Evolutionary conservation across 2,329 filamentous ascomycete species (phyloP).

Genomic region (Rutstroemia sp.): DNA sequence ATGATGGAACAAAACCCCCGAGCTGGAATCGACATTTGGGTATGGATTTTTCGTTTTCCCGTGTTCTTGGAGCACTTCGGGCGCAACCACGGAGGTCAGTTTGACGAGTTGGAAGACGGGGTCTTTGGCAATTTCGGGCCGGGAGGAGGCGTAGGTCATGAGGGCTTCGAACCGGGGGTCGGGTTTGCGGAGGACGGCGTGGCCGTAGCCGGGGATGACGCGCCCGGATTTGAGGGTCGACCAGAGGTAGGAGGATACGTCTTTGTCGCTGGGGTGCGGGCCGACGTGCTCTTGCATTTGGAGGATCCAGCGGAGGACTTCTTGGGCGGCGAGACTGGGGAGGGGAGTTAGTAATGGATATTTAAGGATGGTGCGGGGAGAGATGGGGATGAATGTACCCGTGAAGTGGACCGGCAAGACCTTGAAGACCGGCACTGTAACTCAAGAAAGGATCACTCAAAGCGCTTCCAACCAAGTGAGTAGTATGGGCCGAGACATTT

Average conservation of each 20-base stretch:
- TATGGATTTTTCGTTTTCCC: constrained; percentile 98
- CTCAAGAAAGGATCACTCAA: constrained; percentile 92
- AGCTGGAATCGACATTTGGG: constrained; percentile 91
- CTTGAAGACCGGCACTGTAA: constrained; percentile 92
- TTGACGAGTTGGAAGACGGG: constrained; percentile 92
- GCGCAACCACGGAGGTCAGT: constrained; percentile 87
- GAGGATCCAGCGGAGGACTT: constrained; percentile 93
- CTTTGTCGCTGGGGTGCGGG: constrained; percentile 65
- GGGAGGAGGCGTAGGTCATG: constrained; percentile 86
- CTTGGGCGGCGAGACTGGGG: constrained; percentile 77
- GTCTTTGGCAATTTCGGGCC: constrained; percentile 77
- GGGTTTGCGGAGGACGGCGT: constrained; percentile 92
- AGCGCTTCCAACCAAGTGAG: constrained; percentile 89
- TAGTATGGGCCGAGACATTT: constrained; percentile 93
- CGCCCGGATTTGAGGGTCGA: constrained; percentile 85
- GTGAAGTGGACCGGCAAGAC: constrained; percentile 88
- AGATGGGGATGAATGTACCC: constrained; percentile 41
- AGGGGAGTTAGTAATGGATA: constrained; percentile 3
- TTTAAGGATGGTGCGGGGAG: not conserved
- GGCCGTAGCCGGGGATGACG: constrained; percentile 87
- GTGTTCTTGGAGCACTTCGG: constrained; percentile 83
- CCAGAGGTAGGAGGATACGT: constrained; percentile 89
- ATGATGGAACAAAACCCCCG: constrained; percentile 94
- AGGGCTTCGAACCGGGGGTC: constrained; percentile 94
- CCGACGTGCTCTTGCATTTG: constrained; percentile 92